Conservation (phyloP, 2,329 filamentous ascomycete genomes). For the Eutypella sp. region DNA sequence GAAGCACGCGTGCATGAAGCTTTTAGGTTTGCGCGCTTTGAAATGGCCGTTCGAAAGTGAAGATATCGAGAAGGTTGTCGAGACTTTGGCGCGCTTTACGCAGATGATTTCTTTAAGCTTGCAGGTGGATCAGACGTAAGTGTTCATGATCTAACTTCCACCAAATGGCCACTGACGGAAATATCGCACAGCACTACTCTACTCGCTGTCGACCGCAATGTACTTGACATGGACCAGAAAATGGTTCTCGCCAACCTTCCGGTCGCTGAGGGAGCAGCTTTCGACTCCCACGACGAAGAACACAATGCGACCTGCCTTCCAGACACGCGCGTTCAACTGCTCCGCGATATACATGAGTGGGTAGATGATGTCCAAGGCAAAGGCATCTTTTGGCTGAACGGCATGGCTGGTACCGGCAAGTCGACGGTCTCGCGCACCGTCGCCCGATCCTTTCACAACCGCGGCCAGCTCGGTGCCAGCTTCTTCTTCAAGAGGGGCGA, state of each 20-base stretch:
- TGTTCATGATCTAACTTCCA: background rate
- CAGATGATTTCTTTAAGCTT: background rate
- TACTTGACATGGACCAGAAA: background rate
- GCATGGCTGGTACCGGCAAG: no score
- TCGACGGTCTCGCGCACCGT: conserved; percentile 34
- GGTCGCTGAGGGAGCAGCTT: conserved; percentile 17
- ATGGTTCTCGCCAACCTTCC: conserved; percentile 1
- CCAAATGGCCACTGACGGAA: background rate
- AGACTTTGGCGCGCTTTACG: background rate
- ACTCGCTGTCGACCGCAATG: background rate
- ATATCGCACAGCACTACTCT: background rate
- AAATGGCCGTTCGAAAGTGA: background rate
- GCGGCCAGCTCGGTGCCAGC: conserved; percentile 11
- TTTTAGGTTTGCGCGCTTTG: background rate
- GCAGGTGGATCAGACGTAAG: background rate
- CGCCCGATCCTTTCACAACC: conserved; percentile 9
- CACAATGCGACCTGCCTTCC: conserved; percentile 26
- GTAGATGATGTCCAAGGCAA: no score
- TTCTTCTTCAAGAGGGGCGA: no score
- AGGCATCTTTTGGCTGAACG: no score
- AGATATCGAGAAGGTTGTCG: background rate
- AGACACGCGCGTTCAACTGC: conserved; percentile 27
- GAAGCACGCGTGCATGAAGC: background rate
- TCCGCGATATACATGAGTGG: no score
- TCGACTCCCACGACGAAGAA: conserved; percentile 30